Conservation (phyloP, 2,329 filamentous ascomycete species). For the Fusarium begoniae region DNA sequence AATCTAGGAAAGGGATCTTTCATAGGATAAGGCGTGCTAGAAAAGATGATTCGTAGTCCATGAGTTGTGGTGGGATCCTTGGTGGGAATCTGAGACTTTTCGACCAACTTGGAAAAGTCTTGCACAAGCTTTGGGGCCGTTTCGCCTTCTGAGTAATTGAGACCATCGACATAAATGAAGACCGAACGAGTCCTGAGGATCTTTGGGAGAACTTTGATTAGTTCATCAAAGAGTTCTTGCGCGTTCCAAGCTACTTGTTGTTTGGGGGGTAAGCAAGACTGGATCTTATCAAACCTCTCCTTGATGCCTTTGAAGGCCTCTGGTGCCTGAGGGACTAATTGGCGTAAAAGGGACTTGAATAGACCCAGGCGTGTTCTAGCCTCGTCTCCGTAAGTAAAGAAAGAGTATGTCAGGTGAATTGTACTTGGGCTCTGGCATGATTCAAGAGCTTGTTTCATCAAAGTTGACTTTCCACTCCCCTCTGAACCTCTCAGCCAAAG, state of each 20-base stretch:
- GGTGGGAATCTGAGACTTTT: not conserved
- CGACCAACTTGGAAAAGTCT: conserved; percentile 1
- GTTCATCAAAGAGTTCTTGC: not conserved
- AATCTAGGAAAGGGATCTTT: not conserved
- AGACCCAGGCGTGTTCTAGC: not conserved
- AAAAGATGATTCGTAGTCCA: not conserved
- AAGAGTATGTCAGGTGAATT: not conserved
- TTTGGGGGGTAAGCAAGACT: not conserved
- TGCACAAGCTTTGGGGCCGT: not conserved
- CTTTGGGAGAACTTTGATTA: not conserved
- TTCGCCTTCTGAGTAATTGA: not conserved
- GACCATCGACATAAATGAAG: not conserved
- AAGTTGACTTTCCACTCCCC: not conserved
- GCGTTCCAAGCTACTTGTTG: not conserved
- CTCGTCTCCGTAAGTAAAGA: not conserved
- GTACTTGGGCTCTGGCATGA: not conserved
- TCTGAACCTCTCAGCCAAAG: not conserved
- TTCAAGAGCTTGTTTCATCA: not conserved
- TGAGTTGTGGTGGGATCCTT: not conserved
- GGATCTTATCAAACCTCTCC: not conserved
- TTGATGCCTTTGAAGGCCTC: not conserved
- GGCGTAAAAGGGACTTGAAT: not conserved
- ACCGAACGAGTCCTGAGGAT: not conserved
- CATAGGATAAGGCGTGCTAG: not conserved
- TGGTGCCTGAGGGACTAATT: not conserved